Base-by-base conservation (phyloP, 2,329 filamentous ascomycete genomes). In the Botryotinia convoluta region DNA sequence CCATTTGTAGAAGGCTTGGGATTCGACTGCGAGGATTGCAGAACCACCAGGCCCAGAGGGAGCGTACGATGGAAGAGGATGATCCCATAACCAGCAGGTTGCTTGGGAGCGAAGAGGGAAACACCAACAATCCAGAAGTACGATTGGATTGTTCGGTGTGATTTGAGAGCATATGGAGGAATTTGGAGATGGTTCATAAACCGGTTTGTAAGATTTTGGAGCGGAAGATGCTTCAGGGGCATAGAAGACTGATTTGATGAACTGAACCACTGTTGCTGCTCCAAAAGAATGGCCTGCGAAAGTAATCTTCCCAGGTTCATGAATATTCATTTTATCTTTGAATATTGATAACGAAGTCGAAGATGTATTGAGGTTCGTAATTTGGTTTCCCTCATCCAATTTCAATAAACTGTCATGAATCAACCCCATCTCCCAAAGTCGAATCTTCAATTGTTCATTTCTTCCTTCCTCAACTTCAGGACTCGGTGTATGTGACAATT, bases 231-330 rank as follows among this genome's bases (percentile, higher is more conserved):
- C 83, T 32, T 76, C 72, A 1, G 78, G 71, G 20, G 87, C 86
- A 82, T 94, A 93, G 84, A 91, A 95, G 18, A 91, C 89, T 69
- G 89, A 92, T 83, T 97, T 97, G 68, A 95, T 83, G 72, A 97
- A 88, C 80, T 97, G 94, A 2, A 92, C 86, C 32, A 89, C 85
- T 0, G 92, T 93, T 0, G 92, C 88, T 1, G 90, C 91, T 35
- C 94, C 94, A 77, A 97, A 97, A 29, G 91, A 94, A 81, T 97
- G 94, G 6, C 94, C 94, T 0, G 88, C 89, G 80, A 93, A 95
- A 60, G 91, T 88, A 63, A 97, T 89, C 70, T 87, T 88, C 1
- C 93, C 93, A 0, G 93, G 92, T 14, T 87, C 85, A 74, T 91
- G 88, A 6, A 97, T 86, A 75, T 93, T 87, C 64, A 96, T 85